These are phyloP conservation scores for Eutrema salsugineum DNA, from an alignment of 441 rosid species.

Conservation along the genomic window DNA sequence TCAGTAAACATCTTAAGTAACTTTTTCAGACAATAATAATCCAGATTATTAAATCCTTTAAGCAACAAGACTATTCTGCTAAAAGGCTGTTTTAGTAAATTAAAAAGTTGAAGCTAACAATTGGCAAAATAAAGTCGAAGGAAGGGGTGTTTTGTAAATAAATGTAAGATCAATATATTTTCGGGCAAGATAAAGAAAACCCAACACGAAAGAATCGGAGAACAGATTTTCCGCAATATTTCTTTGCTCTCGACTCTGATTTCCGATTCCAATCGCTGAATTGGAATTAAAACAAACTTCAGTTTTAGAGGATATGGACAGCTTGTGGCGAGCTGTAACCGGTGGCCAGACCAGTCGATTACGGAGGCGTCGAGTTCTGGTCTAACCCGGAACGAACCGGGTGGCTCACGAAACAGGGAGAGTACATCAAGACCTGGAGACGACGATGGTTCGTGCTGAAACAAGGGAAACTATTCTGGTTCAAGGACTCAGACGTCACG, in stretches of 20 bases:
- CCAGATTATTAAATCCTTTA: too few relatives aligned
- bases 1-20: too few relatives aligned
- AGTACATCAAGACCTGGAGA: constrained; percentile 81
- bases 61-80: too few relatives aligned
- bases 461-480: constrained; percentile 81
- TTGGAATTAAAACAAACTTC: not conserved
- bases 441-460: constrained; percentile 82
- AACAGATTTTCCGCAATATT: not conserved
- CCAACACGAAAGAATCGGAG: not conserved
- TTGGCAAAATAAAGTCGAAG: not conserved
- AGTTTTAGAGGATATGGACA: not conserved
- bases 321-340: constrained; percentile 54
- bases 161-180: not conserved
- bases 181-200: not conserved
- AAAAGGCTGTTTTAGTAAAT: too few relatives aligned
- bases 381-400: constrained; percentile 68
- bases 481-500: constrained; percentile 59
- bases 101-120: not conserved
- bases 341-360: constrained; percentile 43
- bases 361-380: constrained; percentile 72
- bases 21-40: too few relatives aligned
- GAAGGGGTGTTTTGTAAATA: not conserved
- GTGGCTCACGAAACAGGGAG: constrained; percentile 79
- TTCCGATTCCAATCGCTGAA: not conserved
- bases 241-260: not conserved